A percentile compares a stretch with the other conserved stretches of the same genome.
Conservation (phyloP, 495 filamentous ascomycete genomes). For the Neurospora discreta region DNA sequence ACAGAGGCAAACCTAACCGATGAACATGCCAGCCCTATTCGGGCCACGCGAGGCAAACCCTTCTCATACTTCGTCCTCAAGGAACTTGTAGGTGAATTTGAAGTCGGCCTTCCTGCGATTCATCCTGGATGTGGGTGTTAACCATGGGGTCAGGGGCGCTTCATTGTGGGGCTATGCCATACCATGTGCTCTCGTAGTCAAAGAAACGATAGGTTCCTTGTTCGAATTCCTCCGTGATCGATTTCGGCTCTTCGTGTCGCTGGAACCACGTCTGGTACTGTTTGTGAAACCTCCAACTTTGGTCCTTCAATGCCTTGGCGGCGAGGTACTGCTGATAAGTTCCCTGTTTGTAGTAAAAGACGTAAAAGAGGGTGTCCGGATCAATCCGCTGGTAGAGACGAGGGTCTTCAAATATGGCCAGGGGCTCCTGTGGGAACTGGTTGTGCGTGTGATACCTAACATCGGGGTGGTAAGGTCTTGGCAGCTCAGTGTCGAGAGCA, state of each 20-base stretch:
- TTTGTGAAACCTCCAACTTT: conserved; percentile 98
- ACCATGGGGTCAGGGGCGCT: neutral
- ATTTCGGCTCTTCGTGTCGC: conserved; percentile 94
- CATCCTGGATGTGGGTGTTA: conserved; percentile 57
- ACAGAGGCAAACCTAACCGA: neutral
- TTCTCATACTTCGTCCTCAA: neutral
- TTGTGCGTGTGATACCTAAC: conserved; percentile 66
- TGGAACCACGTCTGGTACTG: conserved; percentile 99
- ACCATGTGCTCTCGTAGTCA: conserved; percentile 99
- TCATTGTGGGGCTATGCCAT: conserved; percentile 24
- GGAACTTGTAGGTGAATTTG: conserved; percentile 95
- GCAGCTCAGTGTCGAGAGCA: conserved; percentile 65
- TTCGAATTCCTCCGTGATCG: conserved; percentile 95
- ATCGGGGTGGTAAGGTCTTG: conserved; percentile 72
- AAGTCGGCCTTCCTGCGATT: conserved; percentile 97
- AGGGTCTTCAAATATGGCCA: conserved; percentile 83
- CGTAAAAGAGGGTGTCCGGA: conserved; percentile 94
- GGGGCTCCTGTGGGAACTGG: conserved; percentile 85
- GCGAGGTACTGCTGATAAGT: conserved; percentile 95
- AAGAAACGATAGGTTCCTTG: conserved; percentile 98
- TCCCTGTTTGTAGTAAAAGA: conserved; percentile 96
- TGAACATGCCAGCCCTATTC: neutral
- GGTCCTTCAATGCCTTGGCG: conserved; percentile 86
- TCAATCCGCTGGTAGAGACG: conserved; percentile 80
- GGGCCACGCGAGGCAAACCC: neutral